Base-by-base conservation (phyloP, 2,329 filamentous ascomycete genomes). In the Ilyonectria destructans region DNA sequence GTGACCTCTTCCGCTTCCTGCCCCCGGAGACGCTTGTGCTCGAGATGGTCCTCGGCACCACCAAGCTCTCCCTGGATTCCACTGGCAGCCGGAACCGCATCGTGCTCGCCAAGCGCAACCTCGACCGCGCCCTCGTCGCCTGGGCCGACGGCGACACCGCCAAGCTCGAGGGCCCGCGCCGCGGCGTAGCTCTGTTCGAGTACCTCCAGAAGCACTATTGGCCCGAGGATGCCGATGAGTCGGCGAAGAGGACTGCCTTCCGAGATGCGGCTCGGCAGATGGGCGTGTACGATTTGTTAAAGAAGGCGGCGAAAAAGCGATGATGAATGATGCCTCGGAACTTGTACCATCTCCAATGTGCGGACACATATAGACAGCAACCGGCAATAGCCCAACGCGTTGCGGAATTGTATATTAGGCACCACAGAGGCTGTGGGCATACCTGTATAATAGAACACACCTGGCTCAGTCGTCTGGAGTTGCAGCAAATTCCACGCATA, bases 21-120 rank as follows among this genome's bases (percentile, higher is more conserved):
- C 84, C 84, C 2, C 75, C 85, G 0, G 85, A 87, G 64, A 77
- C 81, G 15, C 79, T 87, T 59, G 82, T 82, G 33, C 75, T 88
- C 29, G 86, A 87, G 75, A 78, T 88, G 70, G 67, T 83, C 13
- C 71, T 86, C 31, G 83, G 82, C 58, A 84, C 83, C 1, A 82
- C 81, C 5, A 83, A 84, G 72, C 74, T 88, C 8, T 73, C 79
- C 9, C 83, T 82, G 79, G 82, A 85, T 40, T 83, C 80, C 21
- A 78, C 82, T 1, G 65, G 77, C 43, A 80, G 82, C 62, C 79
- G 84, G 29, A 77, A 78, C 23, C 82, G 82, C 66, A 80, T 88
- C 21, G 78, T 85, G 45, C 71, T 75, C 15, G 82, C 82, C 4
- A 84, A 84, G 74, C 78, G 78, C n/a, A 76, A 78, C 21, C 79